Percentiles rank a stretch among this genome's conserved stretches.
phyloP scores from a whole-genome alignment of 2,329 filamentous ascomycete species.

The Teratosphaeria epicoccoides region DNA sequence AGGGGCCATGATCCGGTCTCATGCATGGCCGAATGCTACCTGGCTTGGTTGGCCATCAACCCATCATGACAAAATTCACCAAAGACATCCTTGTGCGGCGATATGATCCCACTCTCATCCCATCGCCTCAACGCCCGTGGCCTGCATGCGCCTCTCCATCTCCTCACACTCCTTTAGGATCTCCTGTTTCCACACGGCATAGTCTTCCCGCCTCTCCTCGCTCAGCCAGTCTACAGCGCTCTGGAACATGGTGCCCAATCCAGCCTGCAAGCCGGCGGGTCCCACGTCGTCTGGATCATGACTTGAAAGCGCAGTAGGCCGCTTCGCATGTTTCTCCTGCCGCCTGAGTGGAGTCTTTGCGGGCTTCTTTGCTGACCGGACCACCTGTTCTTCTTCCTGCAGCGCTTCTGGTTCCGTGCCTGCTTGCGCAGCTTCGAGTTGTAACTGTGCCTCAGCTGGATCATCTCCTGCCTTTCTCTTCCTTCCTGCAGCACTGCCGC shows the following conservation, averaged over 20 bases:
- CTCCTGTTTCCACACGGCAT: constrained; percentile 51
- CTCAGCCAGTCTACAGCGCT: constrained; percentile 62
- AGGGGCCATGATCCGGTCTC: no score
- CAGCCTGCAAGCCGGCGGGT: constrained; percentile 32
- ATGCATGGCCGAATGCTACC: no score
- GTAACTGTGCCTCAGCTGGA: not conserved
- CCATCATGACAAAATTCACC: no score
- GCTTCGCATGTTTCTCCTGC: constrained; percentile 23
- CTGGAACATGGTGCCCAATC: constrained; percentile 60
- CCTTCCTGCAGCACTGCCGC: not conserved
- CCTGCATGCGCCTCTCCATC: constrained; percentile 29
- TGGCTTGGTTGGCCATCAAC: no score
- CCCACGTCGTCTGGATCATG: constrained; percentile 12
- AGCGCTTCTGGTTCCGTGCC: constrained; percentile 37
- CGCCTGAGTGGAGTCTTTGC: constrained; percentile 26
- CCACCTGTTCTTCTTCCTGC: constrained; percentile 25
- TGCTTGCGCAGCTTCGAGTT: not conserved
- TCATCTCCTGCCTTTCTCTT: not conserved
- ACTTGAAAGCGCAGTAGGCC: not conserved
- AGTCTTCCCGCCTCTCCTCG: constrained; percentile 51
- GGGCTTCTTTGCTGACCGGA: constrained; percentile 7
- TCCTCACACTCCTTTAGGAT: constrained; percentile 30
- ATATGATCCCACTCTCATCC: not conserved
- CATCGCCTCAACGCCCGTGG: not conserved
- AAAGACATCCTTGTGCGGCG: not conserved